Evolutionary conservation across 1,284 basidiomycete genomes (phyloP).

Genomic region (Phylloporus gajari): DNA sequence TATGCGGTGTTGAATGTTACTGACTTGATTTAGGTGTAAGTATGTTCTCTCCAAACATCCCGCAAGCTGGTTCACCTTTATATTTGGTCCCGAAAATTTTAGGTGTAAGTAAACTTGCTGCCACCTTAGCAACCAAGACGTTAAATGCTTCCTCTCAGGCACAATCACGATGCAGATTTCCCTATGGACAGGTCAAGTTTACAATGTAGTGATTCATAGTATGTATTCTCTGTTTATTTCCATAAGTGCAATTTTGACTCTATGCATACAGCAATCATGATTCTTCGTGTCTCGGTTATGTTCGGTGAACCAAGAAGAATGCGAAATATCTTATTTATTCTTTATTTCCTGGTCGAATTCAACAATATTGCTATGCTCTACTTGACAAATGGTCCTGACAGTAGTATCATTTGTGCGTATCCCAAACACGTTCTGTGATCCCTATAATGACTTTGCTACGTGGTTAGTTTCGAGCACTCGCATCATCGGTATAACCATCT

Average conservation of each 20-base stretch:
- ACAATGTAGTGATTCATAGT: neutral
- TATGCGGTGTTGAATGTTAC: neutral
- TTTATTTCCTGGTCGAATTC: conserved; percentile 10
- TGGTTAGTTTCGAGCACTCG: neutral
- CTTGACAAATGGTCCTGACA: conserved; percentile 13
- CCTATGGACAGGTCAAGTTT: no score
- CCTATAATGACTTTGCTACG: neutral
- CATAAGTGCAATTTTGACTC: neutral
- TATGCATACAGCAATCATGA: conserved; percentile 11
- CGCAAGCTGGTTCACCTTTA: neutral
- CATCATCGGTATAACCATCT: neutral
- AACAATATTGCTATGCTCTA: neutral
- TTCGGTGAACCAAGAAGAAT: no score
- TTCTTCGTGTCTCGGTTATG: no score
- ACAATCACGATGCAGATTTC: no score
- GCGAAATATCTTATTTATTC: conserved; percentile 6
- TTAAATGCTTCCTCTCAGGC: no score
- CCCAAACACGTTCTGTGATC: no score
- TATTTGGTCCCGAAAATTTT: no score
- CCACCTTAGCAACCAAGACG: no score
- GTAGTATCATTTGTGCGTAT: conserved; percentile 10
- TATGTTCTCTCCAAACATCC: neutral
- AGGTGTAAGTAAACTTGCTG: no score
- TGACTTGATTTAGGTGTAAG: conserved; percentile 14
- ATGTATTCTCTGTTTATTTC: neutral